Evolutionary conservation across 2,329 filamentous ascomycete species (phyloP).

Genomic region (Pestalotiopsis sp.): DNA sequence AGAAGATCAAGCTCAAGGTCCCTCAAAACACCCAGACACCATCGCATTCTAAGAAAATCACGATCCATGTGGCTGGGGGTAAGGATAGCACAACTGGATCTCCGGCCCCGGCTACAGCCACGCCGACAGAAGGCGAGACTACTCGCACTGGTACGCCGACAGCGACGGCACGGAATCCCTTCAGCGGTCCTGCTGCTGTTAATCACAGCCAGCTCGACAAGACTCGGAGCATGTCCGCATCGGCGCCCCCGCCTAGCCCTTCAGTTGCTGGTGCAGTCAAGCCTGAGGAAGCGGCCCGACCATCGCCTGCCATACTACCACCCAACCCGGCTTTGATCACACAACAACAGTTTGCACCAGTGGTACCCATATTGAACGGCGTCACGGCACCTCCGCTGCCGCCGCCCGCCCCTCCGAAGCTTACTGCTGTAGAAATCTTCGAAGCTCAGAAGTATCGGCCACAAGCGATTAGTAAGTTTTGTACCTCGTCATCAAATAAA

Average conservation of each 20-base stretch:
- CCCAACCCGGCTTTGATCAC: constrained; percentile 28
- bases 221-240: constrained; percentile 42
- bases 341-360: constrained; percentile 28
- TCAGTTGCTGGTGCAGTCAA: constrained; percentile 37
- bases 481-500: not conserved
- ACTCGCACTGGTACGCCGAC: constrained; percentile 33
- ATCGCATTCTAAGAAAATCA: constrained; percentile 63
- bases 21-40: constrained; percentile 49
- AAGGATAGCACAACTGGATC: constrained; percentile 58
- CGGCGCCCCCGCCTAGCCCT: constrained; percentile 49
- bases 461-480: constrained; percentile 30
- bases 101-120: constrained; percentile 43
- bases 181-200: constrained; percentile 29
- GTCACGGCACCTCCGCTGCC: constrained; percentile 22
- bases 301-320: constrained; percentile 33
- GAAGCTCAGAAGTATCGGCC: constrained; percentile 34
- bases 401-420: constrained; percentile 26
- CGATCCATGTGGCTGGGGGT: constrained; percentile 65
- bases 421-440: constrained; percentile 32
- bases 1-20: constrained; percentile 82
- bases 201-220: constrained; percentile 38
- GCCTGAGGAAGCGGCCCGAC: constrained; percentile 36
- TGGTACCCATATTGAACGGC: constrained; percentile 21
- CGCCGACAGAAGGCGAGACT: constrained; percentile 35
- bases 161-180: constrained; percentile 26